Evolutionary conservation across 2,329 filamentous ascomycete genomes (phyloP), one percentile per base, ranked within the genome.

Genomic region (Penicillium expansum): DNA sequence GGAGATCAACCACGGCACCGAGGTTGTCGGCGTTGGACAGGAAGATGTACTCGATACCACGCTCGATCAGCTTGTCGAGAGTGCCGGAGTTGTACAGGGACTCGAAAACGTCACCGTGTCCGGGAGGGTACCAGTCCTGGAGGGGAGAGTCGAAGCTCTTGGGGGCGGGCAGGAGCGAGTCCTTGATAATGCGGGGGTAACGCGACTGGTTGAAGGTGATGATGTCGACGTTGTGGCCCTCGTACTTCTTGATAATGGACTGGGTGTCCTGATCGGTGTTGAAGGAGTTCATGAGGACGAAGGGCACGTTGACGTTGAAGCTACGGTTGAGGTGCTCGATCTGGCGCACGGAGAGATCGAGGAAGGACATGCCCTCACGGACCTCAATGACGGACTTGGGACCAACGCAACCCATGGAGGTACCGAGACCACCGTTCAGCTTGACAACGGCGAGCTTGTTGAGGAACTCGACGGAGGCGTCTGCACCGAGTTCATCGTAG

Each of bases 241-340:
- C 93, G 81, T 97, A 99, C 84, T 99, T 99, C 87, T 99, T 99
- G 83, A 99, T 99, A 80, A 99, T 99, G 79, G 91, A 92, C 62
- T 92, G 92, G 50, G 94, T 99, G 75, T 99, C 94, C 71, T 93
- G 86, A 77, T 99, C 92, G 75, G 94, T 99, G 86, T 99, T 99
- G 90, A 99, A 99, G 55, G 94, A 97, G 88, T 99, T 99, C 94
- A 99, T 99, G 69, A 99, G 88, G 67, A 99, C 87, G 79, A 99
- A 97, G 48, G 94, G 94, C 33, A 99, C 94, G 75, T 97, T 97
- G 77, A 95, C 91, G 69, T 89, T 86, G 82, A 97, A 97, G 64
- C 92, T 97, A 77, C 92, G 90, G 88, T 99, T 99, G 69, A 99
- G 88, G 83, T 92, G 95, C 82, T 99, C 94, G 74, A 99, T 96